phyloP scores from a whole-genome alignment of 2,329 filamentous ascomycete genomes.

The Colletotrichum neosansevieriae region DNA sequence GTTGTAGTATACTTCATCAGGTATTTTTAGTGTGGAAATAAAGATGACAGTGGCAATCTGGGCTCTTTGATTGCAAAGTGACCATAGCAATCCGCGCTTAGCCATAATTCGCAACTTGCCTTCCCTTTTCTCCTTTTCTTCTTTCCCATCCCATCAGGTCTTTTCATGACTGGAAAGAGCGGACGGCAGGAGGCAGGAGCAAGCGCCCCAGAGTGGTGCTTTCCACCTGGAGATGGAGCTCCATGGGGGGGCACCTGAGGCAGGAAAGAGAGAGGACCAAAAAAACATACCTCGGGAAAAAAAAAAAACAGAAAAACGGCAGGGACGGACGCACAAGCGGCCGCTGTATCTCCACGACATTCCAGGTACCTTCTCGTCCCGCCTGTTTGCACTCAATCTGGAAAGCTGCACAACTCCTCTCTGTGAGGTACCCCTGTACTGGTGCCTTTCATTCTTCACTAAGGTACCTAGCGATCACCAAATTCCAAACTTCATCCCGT shows the following conservation, averaged over 20 bases:
- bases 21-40: constrained; percentile 5
- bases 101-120: no score
- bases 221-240: not conserved
- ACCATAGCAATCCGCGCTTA: no score
- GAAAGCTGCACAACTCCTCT: no score
- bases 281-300: no score
- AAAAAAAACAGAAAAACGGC: not conserved
- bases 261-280: no score
- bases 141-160: no score
- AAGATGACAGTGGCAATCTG: constrained; percentile 34
- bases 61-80: constrained; percentile 6
- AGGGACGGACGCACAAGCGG: constrained; percentile 30
- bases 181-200: not conserved
- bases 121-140: no score
- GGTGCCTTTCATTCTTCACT: no score
- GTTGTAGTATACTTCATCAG: not conserved
- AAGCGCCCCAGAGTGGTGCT: not conserved
- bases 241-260: not conserved
- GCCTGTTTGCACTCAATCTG: not conserved
- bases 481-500: not conserved
- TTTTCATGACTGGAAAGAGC: not conserved
- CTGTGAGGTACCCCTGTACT: no score
- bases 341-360: constrained; percentile 30
- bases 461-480: no score
- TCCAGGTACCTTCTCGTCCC: constrained; percentile 9